A percentile compares a stretch with the other conserved stretches of the same genome.
phyloP scores from a whole-genome alignment of 495 filamentous ascomycete genomes.

The Friedmanniomyces endolithicus region DNA sequence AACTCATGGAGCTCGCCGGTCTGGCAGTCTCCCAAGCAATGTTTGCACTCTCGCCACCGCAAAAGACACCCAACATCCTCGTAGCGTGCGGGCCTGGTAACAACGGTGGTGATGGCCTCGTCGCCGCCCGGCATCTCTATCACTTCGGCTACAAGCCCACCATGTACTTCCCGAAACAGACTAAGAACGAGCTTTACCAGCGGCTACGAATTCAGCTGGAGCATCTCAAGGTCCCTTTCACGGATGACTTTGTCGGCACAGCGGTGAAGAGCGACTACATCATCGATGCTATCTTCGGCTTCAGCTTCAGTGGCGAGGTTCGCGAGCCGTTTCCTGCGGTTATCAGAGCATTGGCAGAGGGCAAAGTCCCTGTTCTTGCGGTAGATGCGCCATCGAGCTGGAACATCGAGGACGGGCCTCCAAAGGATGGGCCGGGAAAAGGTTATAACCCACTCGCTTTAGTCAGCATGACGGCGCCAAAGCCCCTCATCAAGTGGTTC shows the following conservation, averaged over 20 bases:
- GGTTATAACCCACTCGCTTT: slow-evolving; percentile 66
- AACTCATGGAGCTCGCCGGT: slow-evolving; percentile 93
- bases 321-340: slow-evolving; percentile 78
- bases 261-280: slow-evolving; percentile 61
- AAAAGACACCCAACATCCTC: slow-evolving; percentile 58
- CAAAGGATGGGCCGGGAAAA: slow-evolving; percentile 60
- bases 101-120: slow-evolving; percentile 91
- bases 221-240: slow-evolving; percentile 73
- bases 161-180: slow-evolving; percentile 85
- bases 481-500: slow-evolving; percentile 79
- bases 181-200: slow-evolving; percentile 81
- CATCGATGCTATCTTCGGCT: slow-evolving; percentile 90
- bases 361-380: slow-evolving; percentile 64
- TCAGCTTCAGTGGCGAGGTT: slow-evolving; percentile 85
- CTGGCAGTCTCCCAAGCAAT: slow-evolving; percentile 90
- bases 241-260: slow-evolving; percentile 59
- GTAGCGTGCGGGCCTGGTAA: slow-evolving; percentile 91
- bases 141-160: slow-evolving; percentile 87
- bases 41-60: slow-evolving; percentile 68
- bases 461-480: slow-evolving; percentile 86
- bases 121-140: slow-evolving; percentile 85
- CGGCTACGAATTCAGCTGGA: slow-evolving; percentile 73
- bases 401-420: slow-evolving; percentile 81
- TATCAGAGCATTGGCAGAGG: slow-evolving; percentile 60
- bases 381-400: slow-evolving; percentile 90